Evolutionary conservation across 2,329 filamentous ascomycete species (phyloP).

Genomic region (Cryphonectria nitschkei): DNA sequence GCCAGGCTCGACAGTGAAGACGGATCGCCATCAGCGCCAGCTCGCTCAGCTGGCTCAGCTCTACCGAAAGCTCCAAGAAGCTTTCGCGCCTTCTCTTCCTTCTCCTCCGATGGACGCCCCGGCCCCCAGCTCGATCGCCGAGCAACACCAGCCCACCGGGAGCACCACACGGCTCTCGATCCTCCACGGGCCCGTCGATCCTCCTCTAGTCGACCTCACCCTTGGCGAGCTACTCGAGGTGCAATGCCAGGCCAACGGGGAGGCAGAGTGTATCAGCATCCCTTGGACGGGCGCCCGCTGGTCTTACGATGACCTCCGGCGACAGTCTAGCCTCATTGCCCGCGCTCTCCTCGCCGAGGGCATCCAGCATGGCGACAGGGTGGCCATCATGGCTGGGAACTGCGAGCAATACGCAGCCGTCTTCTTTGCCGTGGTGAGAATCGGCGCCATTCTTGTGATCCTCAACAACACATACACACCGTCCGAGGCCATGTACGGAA

Average conservation of each 20-base stretch:
- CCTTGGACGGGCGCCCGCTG: constrained; percentile 77
- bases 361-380: constrained; percentile 68
- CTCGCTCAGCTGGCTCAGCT: constrained; percentile 13
- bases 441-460: constrained; percentile 73
- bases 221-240: constrained; percentile 73
- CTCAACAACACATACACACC: constrained; percentile 83
- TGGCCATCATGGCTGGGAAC: constrained; percentile 79
- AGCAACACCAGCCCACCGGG: constrained; percentile 12
- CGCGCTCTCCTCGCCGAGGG: constrained; percentile 70
- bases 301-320: constrained; percentile 69
- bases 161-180: constrained; percentile 54
- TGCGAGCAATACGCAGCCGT: constrained; percentile 79
- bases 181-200: constrained; percentile 69
- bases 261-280: constrained; percentile 71
- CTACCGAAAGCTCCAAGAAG: constrained; percentile 19
- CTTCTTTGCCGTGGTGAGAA: constrained; percentile 71
- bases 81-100: constrained; percentile 4
- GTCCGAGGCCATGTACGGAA: constrained; percentile 70
- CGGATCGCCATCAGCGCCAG: constrained; percentile 14
- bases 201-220: constrained; percentile 71
- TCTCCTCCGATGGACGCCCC: constrained; percentile 20
- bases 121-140: constrained; percentile 15
- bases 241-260: constrained; percentile 67
- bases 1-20: constrained; percentile 1
- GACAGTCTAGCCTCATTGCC: constrained; percentile 64